Evolutionary conservation across 139 green algal species (phyloP), one percentile per base, ranked within the genome.

Genomic region (Chlorella sp.): DNA sequence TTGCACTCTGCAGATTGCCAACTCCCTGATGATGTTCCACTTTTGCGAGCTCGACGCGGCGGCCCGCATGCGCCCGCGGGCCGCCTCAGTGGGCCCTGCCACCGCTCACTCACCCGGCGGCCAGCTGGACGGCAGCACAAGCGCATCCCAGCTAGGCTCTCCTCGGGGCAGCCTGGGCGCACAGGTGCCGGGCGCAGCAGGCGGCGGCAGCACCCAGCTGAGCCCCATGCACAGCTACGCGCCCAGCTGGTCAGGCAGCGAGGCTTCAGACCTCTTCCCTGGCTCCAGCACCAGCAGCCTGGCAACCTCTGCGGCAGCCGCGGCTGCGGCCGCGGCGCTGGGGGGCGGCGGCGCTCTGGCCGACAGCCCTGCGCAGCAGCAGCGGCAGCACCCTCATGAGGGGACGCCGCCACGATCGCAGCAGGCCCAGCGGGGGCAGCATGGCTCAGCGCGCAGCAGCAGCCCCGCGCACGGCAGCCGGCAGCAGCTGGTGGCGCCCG

Each of bases 41-140:
- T 96, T 96, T 41, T 92, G 95, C 76, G 94, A 96, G 85, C 90
- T 95, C 51, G 90, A 93, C 26, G 88, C 88, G 28, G 92, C 93
- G 48, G 74, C 85, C 16, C 78, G 90, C 84, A 80, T 75, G 75
- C 84, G 73, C 68, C 51, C 30, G 44, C 38, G 80, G 14, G 58
- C 40, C 17, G 26, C 76, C 32, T 22, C 73, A 9, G 46, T 60
- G 13, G 51, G 36, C 19, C 24, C 76, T 11, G 32, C 40, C 9
- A n/a, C 44, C 34, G 67, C 65, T n/a, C n/a, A n/a, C 2, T 69
- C 30, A 16, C 22, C n/a, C 19, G 13, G 28, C 62, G 34, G 34
- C 1, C 51, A 60, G 51, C 9, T 60, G 51, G 40, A 40, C 56
- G 73, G 54, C 43, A 84, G 65, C 65, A 0, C 40, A 17, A 44